These are phyloP conservation scores for Eucalyptus decipiens DNA, from an alignment of 345 rosid genomes.

Conservation along the genomic window DNA sequence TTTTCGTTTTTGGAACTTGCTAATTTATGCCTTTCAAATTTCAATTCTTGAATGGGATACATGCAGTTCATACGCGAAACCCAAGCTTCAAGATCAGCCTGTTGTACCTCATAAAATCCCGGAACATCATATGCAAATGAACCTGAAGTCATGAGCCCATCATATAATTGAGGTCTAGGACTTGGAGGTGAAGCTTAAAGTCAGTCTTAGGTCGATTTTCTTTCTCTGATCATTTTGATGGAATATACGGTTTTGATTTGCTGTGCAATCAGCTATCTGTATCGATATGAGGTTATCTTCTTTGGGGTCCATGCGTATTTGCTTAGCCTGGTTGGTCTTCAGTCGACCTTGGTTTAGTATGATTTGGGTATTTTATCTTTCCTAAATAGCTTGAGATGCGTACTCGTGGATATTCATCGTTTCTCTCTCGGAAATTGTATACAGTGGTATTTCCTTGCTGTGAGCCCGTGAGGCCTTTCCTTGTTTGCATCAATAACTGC, in stretches of 20 bases:
- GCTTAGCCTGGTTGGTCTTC: neutral
- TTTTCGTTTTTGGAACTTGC: neutral
- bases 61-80: neutral
- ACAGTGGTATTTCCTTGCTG: neutral
- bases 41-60: neutral
- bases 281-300: neutral
- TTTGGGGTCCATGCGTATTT: neutral
- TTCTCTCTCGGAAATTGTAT: neutral
- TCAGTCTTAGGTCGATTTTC: neutral
- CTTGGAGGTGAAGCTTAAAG: neutral
- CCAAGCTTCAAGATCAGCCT: neutral
- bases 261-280: neutral
- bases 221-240: neutral
- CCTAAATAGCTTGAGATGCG: neutral
- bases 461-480: neutral
- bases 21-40: neutral
- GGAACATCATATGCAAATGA: neutral
- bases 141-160: neutral
- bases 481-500: neutral
- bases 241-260: neutral
- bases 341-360: neutral
- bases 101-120: neutral
- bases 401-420: neutral
- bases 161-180: neutral
- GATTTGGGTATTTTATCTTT: neutral